These are phyloP conservation scores for Colletotrichum orchidophilum DNA, from an alignment of 2,329 filamentous ascomycete genomes.

Conservation along the genomic window DNA sequence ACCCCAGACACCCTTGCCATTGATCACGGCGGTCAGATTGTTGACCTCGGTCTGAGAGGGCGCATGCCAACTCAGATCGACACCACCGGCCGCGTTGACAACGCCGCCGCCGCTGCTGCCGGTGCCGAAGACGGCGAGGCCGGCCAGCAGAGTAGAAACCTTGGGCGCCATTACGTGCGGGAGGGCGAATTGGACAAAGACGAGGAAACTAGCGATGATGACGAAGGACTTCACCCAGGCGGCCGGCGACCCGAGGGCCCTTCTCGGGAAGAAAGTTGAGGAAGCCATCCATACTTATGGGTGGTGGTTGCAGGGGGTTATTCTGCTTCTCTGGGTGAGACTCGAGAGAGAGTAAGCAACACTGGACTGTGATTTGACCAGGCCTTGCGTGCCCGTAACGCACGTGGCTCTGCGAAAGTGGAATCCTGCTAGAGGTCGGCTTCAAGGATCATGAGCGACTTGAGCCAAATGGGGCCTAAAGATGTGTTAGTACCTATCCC, in stretches of 20 bases:
- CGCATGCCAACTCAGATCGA: conserved; percentile 65
- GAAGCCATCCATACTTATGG: conserved; percentile 33
- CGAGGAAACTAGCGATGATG: conserved; percentile 21
- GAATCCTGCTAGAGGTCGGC: background rate
- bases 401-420: background rate
- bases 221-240: conserved; percentile 32
- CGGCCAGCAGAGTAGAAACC: conserved; percentile 25
- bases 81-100: conserved; percentile 7
- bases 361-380: background rate
- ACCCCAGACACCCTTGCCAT: conserved; percentile 71
- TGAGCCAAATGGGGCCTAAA: background rate
- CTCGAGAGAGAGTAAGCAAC: background rate
- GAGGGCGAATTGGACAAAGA: conserved; percentile 21
- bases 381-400: background rate
- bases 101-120: conserved; percentile 16
- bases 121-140: conserved; percentile 21
- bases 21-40: conserved; percentile 65
- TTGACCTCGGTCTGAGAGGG: conserved; percentile 67
- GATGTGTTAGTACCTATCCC: background rate
- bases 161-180: conserved; percentile 31
- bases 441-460: conserved; percentile 13
- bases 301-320: background rate
- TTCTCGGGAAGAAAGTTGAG: conserved; percentile 16
- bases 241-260: conserved; percentile 20
- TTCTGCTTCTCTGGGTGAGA: background rate